These are phyloP conservation scores for Xylaria sp. DNA, from an alignment of 2,329 filamentous ascomycete genomes.

Conservation along the genomic window DNA sequence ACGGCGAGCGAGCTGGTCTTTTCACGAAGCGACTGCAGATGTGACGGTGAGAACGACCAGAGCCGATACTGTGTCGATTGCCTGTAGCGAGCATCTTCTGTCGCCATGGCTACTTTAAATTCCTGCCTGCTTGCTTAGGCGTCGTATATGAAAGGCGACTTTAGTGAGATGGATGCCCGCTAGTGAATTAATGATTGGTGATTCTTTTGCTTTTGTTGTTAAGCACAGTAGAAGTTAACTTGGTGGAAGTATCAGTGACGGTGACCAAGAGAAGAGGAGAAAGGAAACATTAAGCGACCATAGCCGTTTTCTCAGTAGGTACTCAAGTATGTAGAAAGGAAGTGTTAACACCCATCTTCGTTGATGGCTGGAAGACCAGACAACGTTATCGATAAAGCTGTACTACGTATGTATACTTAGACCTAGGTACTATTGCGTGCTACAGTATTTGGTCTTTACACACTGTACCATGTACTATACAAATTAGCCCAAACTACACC, in stretches of 20 bases:
- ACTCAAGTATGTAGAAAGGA: not conserved
- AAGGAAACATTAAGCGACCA: not conserved
- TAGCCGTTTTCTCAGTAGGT: not conserved
- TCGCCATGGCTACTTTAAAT: constrained; percentile 66
- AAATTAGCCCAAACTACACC: too few relatives aligned
- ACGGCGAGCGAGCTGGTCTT: constrained; percentile 82
- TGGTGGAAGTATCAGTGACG: not conserved
- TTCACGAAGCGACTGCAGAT: constrained; percentile 76
- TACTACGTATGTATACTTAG: too few relatives aligned
- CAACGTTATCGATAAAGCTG: too few relatives aligned
- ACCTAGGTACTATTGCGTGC: too few relatives aligned
- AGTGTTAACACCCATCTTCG: too few relatives aligned
- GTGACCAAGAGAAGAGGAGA: not conserved
- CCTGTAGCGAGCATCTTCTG: constrained; percentile 91
- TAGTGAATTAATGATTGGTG: not conserved
- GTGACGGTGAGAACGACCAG: constrained; percentile 87
- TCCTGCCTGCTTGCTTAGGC: not conserved
- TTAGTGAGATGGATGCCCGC: not conserved
- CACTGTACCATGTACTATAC: too few relatives aligned
- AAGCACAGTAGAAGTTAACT: not conserved
- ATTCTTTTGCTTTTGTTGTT: not conserved
- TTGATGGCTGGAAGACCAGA: too few relatives aligned
- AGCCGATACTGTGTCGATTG: constrained; percentile 89
- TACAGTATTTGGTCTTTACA: too few relatives aligned
- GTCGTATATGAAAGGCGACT: not conserved